Base-by-base conservation (phyloP, 2,329 filamentous ascomycete species). In the Botrytis squamosa region DNA sequence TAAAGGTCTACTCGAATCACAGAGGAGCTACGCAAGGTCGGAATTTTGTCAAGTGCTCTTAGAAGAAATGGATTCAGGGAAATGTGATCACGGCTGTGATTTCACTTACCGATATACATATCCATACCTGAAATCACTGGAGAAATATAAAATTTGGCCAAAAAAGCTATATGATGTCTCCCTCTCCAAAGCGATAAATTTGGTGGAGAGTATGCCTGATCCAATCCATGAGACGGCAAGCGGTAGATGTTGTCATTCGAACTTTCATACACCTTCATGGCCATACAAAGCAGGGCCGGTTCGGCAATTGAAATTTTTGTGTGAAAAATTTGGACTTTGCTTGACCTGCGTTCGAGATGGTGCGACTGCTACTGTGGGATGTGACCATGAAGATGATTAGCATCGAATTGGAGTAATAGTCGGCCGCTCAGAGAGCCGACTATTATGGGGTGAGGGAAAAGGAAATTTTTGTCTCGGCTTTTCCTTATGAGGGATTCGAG, bases 301-400 rank as follows among this genome's bases (percentile, higher is more conserved):
- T 73, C 10, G 66, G 73, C 57, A 42, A 60, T 70, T 72, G 40
- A 33, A 72, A 42, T 44, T 10, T 4, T 38, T 65, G 71, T 66
- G 70, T 38, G 71, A 70, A 55, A 69, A 12, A 18, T 67, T 71
- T 73, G 73, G 73, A 33, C 63, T 75, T 72, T 73, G 73, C 18
- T 60, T 75, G 36, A 46, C 67, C 22, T 75, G 75, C 40, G 38
- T 75, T 71, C 73, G 73, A 67, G 62, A 62, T 52, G 70, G 68
- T 70, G 16, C 14, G 22, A 2, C 4, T 12, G 10, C 22, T 52
- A n/a, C 10, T 12, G 22, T 25, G 22, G 4, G 4, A 25, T 52
- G 46, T 12, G 10, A 25, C 4, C 10, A 52, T 5, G 25, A n/a
- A 5, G 12, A 3, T 29, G 25, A 16, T 55, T 55, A 55, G 49